Evolutionary conservation across 2,329 filamentous ascomycete genomes (phyloP).

Genomic region (Orbilia ellipsospora): DNA sequence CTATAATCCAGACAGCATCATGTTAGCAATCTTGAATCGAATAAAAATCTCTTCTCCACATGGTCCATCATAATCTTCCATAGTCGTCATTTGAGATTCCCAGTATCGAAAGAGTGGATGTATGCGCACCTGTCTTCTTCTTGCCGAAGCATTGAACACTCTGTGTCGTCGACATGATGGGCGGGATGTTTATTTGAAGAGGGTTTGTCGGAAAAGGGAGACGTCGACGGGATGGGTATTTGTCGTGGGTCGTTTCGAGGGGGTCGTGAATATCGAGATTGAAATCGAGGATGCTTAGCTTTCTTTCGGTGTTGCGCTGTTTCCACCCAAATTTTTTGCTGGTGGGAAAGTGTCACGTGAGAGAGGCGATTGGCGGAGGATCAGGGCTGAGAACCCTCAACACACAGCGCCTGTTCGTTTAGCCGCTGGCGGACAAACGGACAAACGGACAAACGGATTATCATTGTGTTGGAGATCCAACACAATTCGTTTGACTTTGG

Average conservation of each 20-base stretch:
- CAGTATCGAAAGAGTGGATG: slow-evolving; percentile 21
- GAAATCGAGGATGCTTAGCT: slow-evolving; percentile 44
- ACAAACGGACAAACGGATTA: too few species aligned
- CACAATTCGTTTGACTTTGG: too few species aligned
- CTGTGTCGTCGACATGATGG: slow-evolving; percentile 77
- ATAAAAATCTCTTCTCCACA: neutral
- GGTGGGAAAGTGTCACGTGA: slow-evolving; percentile 49
- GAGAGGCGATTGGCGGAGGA: neutral
- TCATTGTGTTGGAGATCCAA: too few species aligned
- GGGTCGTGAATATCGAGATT: slow-evolving; percentile 53
- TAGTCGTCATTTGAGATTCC: neutral
- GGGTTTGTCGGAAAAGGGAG: slow-evolving; percentile 20
- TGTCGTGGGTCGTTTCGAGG: slow-evolving; percentile 6
- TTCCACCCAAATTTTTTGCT: slow-evolving; percentile 43
- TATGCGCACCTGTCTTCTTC: slow-evolving; percentile 77
- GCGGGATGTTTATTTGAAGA: slow-evolving; percentile 63
- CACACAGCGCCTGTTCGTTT: neutral
- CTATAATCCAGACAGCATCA: slow-evolving; percentile 64
- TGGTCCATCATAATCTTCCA: neutral
- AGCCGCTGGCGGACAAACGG: too few species aligned
- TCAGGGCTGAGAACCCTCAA: slow-evolving; percentile 54
- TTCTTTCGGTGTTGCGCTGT: slow-evolving; percentile 43
- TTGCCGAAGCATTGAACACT: slow-evolving; percentile 99
- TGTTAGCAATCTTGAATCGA: slow-evolving; percentile 59
- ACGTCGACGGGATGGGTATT: slow-evolving; percentile 35